A percentile compares a stretch with the other conserved stretches of the same genome.
Conservation (phyloP, 1,284 basidiomycete genomes). For the Cerioporus squamosus region DNA sequence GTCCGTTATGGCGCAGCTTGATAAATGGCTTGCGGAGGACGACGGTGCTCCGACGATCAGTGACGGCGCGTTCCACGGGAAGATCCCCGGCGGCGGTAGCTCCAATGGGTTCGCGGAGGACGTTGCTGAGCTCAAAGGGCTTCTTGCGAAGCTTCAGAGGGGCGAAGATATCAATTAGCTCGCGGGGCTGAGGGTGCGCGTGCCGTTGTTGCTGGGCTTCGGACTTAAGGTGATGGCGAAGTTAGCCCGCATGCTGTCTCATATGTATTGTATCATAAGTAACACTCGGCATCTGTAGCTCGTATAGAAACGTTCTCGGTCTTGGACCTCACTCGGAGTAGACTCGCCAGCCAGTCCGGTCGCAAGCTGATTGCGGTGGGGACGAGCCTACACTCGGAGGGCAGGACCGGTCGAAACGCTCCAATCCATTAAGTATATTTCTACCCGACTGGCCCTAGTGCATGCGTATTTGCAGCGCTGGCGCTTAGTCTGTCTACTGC, state of each 20-base stretch:
- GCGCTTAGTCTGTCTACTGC: no score
- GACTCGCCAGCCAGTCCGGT: no score
- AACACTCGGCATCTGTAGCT: not conserved
- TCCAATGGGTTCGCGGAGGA: slow-evolving; percentile 67
- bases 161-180: slow-evolving; percentile 19
- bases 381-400: no score
- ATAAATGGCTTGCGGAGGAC: slow-evolving; percentile 76
- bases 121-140: slow-evolving; percentile 66
- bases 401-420: no score
- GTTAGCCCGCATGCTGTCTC: no score
- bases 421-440: no score
- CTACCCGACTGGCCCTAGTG: no score
- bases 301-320: not conserved
- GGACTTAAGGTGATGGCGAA: not conserved
- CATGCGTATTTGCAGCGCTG: no score
- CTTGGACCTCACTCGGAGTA: no score
- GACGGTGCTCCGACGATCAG: slow-evolving; percentile 60
- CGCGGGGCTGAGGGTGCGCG: not conserved
- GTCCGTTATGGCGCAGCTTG: slow-evolving; percentile 73
- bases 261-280: not conserved
- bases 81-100: slow-evolving; percentile 45
- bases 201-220: not conserved
- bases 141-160: slow-evolving; percentile 53
- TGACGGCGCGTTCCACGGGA: slow-evolving; percentile 49
- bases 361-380: no score